Percentiles rank a stretch among this genome's conserved stretches.
These are phyloP conservation scores for Mycena pura DNA, from an alignment of 768 basidiomycete genomes.

Conservation along the genomic window DNA sequence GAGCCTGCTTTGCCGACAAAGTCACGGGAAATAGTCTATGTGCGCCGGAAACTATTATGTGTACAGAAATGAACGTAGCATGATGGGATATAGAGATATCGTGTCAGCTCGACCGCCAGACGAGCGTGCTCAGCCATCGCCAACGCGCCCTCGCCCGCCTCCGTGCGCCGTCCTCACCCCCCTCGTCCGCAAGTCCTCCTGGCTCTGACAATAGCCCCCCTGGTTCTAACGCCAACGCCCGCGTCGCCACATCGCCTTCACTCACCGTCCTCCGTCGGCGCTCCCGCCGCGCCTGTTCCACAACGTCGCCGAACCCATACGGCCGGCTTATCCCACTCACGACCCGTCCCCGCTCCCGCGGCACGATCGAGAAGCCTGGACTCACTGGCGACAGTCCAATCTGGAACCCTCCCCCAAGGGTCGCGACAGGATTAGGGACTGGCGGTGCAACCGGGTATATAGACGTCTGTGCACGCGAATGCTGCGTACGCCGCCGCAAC, in stretches of 20 bases:
- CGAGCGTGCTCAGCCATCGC: constrained; percentile 22
- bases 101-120: not conserved
- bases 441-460: constrained; percentile 34
- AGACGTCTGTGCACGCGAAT: constrained; percentile 28
- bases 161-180: constrained; percentile 20
- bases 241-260: constrained; percentile 49
- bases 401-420: constrained; percentile 64
- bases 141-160: constrained; percentile 20
- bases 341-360: constrained; percentile 56
- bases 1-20: too few species aligned
- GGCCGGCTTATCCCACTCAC: constrained; percentile 42
- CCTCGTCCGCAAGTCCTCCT: constrained; percentile 17
- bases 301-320: constrained; percentile 39
- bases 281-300: constrained; percentile 30
- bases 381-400: constrained; percentile 79
- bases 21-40: not conserved
- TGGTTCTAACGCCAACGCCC: constrained; percentile 13
- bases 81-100: not conserved
- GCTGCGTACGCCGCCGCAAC: constrained; percentile 27
- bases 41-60: constrained; percentile 8
- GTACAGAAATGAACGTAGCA: constrained; percentile 3
- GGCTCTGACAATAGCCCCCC: constrained; percentile 3
- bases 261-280: constrained; percentile 55
- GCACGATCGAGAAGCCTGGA: constrained; percentile 78
- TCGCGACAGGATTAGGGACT: constrained; percentile 45